Evolutionary conservation across 2,329 filamentous ascomycete genomes (phyloP).

Genomic region (Phoma sp.): DNA sequence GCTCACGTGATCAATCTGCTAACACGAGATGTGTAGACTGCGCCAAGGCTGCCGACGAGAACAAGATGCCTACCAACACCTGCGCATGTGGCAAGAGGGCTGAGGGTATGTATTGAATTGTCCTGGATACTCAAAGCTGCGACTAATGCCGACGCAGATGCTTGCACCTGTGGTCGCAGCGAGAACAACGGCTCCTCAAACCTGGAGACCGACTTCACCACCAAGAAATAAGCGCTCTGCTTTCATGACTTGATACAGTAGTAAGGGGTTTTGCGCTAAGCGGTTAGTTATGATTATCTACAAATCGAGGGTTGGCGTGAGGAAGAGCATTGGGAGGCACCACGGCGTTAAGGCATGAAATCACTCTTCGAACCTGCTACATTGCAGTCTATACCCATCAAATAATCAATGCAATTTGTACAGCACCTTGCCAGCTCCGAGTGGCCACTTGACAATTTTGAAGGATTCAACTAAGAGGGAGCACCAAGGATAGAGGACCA

Average conservation of each 20-base stretch:
- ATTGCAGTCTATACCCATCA: slow-evolving; percentile 8
- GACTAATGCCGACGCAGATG: slow-evolving; percentile 29
- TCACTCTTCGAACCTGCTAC: background rate
- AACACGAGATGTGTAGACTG: slow-evolving; percentile 56
- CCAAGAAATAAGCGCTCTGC: slow-evolving; percentile 55
- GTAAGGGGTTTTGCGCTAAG: background rate
- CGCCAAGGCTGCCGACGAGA: slow-evolving; percentile 76
- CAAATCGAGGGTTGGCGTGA: background rate
- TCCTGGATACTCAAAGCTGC: background rate
- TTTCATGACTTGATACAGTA: background rate
- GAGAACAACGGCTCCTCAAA: slow-evolving; percentile 65
- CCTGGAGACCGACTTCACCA: slow-evolving; percentile 88
- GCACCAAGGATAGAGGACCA: too few relatives aligned
- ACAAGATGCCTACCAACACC: slow-evolving; percentile 69
- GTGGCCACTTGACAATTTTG: too few relatives aligned
- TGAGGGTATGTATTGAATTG: slow-evolving; percentile 60
- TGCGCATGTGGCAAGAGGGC: slow-evolving; percentile 81
- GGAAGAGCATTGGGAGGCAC: slow-evolving; percentile 22
- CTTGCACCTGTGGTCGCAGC: slow-evolving; percentile 83
- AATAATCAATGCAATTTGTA: background rate
- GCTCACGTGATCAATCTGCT: slow-evolving; percentile 11
- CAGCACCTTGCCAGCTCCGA: background rate
- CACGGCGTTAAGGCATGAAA: slow-evolving; percentile 21
- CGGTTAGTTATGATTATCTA: background rate
- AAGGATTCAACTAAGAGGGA: too few relatives aligned